Base-by-base conservation (phyloP, 768 basidiomycete species). In the Brasilioporus rufonigricans region DNA sequence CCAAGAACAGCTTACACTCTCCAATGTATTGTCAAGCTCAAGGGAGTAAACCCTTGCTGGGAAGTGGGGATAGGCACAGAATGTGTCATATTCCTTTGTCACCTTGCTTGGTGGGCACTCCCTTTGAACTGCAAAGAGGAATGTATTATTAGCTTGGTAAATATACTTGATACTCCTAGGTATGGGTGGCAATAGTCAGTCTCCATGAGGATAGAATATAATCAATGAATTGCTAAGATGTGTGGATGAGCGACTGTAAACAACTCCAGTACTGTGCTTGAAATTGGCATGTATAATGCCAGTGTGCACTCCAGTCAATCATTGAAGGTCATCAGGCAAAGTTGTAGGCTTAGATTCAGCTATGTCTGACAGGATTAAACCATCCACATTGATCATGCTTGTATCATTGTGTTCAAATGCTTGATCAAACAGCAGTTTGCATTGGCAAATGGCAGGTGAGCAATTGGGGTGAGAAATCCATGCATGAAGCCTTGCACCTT, bases 391-490 rank as follows among this genome's bases (percentile, higher is more conserved):
- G 13, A 24, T 41, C 10, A 19, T 7, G 24, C 21, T 8, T 7
- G 21, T 23, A 19, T 48, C 18, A 5, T 12, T n/a, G 12, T 24
- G 26, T 4, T 13, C 41, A 38, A 8, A 23, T 41, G 40, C 23
- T 4, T 24, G 50, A 27, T 69, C 61, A 18, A 69, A 61, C 1
- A 69, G 31, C 1, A 23, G 2, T 29, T 67, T 65, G 48, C 59
- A 58, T 36, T 66, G 50, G 0, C 11, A 40, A 19, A 67, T 61
- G 1, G 55, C 48, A 0, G 33, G 24, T 0, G 64, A 61, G 31
- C 62, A 65, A 4, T 67, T 45, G 7, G 65, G 59, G 0, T 48
- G 53, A 43, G 40, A 49, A 0, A 68, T 44, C 65, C 65, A 66
- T 1, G 41, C 23, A 1, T 48, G 32, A 3, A 69, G 50, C 14